Evolutionary conservation across 164 flowering plant species (phyloP).

Genomic region (Saururus chinensis): DNA sequence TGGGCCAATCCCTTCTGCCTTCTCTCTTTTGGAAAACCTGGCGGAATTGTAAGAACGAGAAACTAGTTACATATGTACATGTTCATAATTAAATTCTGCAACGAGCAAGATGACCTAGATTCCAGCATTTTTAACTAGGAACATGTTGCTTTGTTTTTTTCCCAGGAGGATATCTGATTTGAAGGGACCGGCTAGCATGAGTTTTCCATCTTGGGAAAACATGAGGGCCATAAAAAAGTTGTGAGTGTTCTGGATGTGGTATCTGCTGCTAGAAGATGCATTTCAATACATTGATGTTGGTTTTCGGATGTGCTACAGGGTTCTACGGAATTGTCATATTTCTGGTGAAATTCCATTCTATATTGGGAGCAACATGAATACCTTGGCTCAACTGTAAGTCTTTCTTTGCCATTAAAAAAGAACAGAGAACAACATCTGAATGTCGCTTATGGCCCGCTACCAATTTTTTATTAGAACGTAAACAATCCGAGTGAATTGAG

Average conservation of each 20-base stretch:
- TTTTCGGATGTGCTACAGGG: neutral
- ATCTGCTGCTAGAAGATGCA: no score
- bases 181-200: constrained; percentile 26
- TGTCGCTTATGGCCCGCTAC: no score
- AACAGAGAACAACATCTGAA: no score
- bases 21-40: constrained; percentile 2
- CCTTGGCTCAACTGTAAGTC: neutral
- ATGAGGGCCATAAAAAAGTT: constrained; percentile 24
- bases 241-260: constrained; percentile 25
- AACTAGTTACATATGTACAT: no score
- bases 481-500: no score
- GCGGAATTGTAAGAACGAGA: constrained; percentile 3
- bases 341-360: constrained; percentile 1
- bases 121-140: neutral
- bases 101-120: neutral
- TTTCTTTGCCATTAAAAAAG: neutral
- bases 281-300: no score
- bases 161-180: constrained; percentile 67
- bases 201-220: constrained; percentile 36
- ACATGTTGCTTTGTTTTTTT: no score
- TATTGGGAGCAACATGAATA: constrained; percentile 19
- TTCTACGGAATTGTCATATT: neutral
- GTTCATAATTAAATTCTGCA: no score
- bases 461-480: constrained; percentile 19
- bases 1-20: constrained; percentile 6